Base-by-base conservation (phyloP, 1,284 basidiomycete genomes). In the Trichosporon sp. region DNA sequence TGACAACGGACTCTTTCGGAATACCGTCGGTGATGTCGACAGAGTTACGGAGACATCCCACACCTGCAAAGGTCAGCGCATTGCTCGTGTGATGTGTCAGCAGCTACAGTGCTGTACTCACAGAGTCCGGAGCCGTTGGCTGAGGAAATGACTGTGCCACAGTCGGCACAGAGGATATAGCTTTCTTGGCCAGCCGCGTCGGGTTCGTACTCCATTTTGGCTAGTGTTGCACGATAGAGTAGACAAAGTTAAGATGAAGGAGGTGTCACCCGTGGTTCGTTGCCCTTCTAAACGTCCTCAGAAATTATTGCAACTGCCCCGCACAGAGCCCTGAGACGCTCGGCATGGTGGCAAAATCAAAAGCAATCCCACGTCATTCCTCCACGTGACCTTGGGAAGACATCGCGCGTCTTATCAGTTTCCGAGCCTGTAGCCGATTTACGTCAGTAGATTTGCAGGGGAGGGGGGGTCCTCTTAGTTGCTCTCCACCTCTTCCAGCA, bases 21-120 rank as follows among this genome's bases (percentile, higher is more conserved):
- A 99, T 99, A 15, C 93, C 94, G 81, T 98, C 95, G 9, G 96
- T 98, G 80, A 99, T 97, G 83, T 99, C 96, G 72, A 98, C 90
- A 27, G 91, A 92, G 77, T 74, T 76, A 60, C 77, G 75, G 23
- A 80, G 66, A 67, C 70, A 81, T 63, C 76, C 78, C 56, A 78
- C 77, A 75, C 76, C 79, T 82, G 64, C 4, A 15, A 18, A 13
- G 15, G 32, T 53, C 12, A 64, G 38, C 27, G 18, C 90, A 86
- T 95, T 96, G 72, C 93, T 85, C 66, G 97, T 85, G 80, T 94
- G 96, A 66, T 88, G 89, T n/a, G 95, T 91, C 21, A 58, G 56
- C 58, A 23, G 56, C 29, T 8, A 11, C 29, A 18, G 4, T 51
- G 47, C 27, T 13, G 25, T 18, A 77, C 80, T 78, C 65, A 83